Evolutionary conservation across 139 green algal genomes (phyloP), one percentile per base, ranked within the genome.

Genomic region (Monoraphidium neglectum): DNA sequence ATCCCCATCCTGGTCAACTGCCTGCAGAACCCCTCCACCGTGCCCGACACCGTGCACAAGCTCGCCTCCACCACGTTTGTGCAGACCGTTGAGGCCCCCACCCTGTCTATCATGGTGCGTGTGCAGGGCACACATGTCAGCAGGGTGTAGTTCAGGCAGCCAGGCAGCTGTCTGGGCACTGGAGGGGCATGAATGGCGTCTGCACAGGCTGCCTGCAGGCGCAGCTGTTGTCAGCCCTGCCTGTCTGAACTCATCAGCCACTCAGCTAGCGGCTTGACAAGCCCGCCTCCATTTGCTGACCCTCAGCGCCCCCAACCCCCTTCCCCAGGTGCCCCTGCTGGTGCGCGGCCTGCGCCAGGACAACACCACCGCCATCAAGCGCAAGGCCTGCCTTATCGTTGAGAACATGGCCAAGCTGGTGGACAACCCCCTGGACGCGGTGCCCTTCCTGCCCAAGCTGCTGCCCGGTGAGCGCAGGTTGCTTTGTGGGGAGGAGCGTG

Each of bases 381-480:
- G 94, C 77, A 96, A 98, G 87, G 78, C 92, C 18, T 81, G 80
- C 38, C 68, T 96, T 66, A 96, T 97, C 74, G 91, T 94, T 70
- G 90, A 96, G 81, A 97, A 98, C 91, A 98, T 98, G 94, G 82
- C 87, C 74, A 97, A 98, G 86, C 87, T 95, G 83, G 93, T 98
- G 54, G 92, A 97, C 68, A 91, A 96, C 72, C 91, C 94, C 5
- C 64, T 78, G 53, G 90, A 97, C 67, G 94, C 93, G 24, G 80
- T 86, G 21, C 88, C 90, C 36, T 98, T 98, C 89, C 79, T 97
- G 81, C 90, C 92, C 62, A 90, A 88, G 40, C 90, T 97, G 62
- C 76, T 95, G 68, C 91, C 91, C 49, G 82, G n/a, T n/a, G n/a
- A n/a, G n/a, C n/a, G n/a, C n/a, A n/a, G n/a, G n/a, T n/a, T n/a